phyloP scores from a whole-genome alignment of 805 yeast genomes.

The Kregervanrija delftensis region DNA sequence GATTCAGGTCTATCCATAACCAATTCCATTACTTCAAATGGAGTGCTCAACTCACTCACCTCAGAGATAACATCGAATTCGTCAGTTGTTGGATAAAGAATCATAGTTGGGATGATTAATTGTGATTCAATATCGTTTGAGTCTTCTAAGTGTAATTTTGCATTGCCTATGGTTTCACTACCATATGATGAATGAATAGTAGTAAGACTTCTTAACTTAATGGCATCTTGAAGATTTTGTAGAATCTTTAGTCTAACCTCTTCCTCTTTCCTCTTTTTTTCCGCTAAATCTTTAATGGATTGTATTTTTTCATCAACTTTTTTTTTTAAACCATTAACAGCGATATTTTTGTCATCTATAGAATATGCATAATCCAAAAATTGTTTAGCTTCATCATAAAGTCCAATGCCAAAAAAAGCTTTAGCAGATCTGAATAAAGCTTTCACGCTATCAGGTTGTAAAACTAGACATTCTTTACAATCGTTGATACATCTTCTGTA shows the following conservation, averaged over 20 bases:
- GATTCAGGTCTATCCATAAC: conserved; percentile 61
- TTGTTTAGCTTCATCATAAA: conserved; percentile 64
- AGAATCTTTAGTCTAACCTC: conserved; percentile 36
- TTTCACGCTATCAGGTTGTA: conserved; percentile 68
- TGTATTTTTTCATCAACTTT: conserved; percentile 30
- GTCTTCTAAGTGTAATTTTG: conserved; percentile 54
- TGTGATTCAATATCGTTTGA: conserved; percentile 66
- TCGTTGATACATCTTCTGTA: conserved; percentile 83
- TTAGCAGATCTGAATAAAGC: conserved; percentile 82
- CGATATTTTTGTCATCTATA: conserved; percentile 52
- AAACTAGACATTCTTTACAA: conserved; percentile 60
- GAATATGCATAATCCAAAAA: conserved; percentile 59
- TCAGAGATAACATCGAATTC: conserved; percentile 79
- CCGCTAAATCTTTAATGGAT: conserved; percentile 20
- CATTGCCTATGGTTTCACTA: conserved; percentile 47
- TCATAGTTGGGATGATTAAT: conserved; percentile 71
- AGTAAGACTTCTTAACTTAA: conserved; percentile 50
- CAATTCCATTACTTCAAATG: conserved; percentile 52
- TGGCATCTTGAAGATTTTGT: conserved; percentile 48
- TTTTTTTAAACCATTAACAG: conserved; percentile 41
- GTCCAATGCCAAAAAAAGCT: conserved; percentile 66
- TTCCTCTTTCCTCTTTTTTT: conserved; percentile 21
- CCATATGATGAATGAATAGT: conserved; percentile 46
- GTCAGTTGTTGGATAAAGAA: conserved; percentile 75
- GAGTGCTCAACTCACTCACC: conserved; percentile 64